phyloP scores from a whole-genome alignment of 345 rosid genomes.

The Arabidopsis thaliana region DNA sequence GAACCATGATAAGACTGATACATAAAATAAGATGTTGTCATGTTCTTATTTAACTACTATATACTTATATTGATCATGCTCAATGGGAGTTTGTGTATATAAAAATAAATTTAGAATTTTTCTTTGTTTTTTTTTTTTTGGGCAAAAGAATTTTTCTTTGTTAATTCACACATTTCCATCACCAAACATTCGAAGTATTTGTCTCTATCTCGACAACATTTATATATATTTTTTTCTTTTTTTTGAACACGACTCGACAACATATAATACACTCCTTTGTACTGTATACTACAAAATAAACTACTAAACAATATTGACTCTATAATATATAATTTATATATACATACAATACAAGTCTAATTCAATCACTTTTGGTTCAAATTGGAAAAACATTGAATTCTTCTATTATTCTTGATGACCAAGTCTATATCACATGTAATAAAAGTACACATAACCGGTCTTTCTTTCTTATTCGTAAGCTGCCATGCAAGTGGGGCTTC shows the following conservation, averaged over 20 bases:
- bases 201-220: conserved; percentile 44
- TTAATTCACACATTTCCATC: conserved; percentile 39
- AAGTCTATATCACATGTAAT: conserved; percentile 39
- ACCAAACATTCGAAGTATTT: conserved; percentile 46
- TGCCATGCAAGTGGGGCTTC: conserved; percentile 45
- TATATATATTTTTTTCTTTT: too few relatives aligned
- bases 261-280: conserved; percentile 31
- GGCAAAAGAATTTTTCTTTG: neutral
- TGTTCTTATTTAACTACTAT: conserved; percentile 5
- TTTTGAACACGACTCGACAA: conserved; percentile 18
- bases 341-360: conserved; percentile 27
- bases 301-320: conserved; percentile 18
- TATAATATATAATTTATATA: neutral
- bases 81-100: conserved; percentile 1
- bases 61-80: conserved; percentile 1
- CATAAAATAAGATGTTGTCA: neutral
- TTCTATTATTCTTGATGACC: conserved; percentile 26
- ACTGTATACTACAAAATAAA: conserved; percentile 28
- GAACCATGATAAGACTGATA: conserved; percentile 6
- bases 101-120: neutral
- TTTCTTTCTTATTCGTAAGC: conserved; percentile 39
- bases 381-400: neutral
- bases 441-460: conserved; percentile 36
- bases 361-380: conserved; percentile 26
- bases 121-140: neutral